Evolutionary conservation across 1,284 basidiomycete genomes (phyloP).

Genomic region (Trichosporon faecale): DNA sequence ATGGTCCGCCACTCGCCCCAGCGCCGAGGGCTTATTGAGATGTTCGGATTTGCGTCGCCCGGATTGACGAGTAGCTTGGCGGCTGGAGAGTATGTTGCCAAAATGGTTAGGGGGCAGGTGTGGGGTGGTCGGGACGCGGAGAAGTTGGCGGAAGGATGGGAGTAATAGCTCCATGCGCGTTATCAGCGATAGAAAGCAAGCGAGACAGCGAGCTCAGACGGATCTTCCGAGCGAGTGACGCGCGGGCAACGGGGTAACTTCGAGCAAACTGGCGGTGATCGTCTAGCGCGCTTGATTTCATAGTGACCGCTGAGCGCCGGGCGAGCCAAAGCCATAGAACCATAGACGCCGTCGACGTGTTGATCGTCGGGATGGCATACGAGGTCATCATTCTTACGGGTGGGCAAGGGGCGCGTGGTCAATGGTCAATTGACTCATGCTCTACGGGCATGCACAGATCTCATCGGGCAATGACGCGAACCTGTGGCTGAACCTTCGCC

Average conservation of each 20-base stretch:
- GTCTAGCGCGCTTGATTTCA: no score
- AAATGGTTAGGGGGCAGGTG: conserved; percentile 50
- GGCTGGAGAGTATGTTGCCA: conserved; percentile 54
- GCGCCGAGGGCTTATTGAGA: conserved; percentile 49
- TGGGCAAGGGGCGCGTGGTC: background rate
- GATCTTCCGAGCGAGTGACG: no score
- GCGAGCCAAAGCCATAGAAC: background rate
- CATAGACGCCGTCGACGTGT: background rate
- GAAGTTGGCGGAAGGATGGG: conserved; percentile 23
- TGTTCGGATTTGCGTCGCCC: conserved; percentile 58
- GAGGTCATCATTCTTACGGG: background rate
- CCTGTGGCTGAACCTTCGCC: no score
- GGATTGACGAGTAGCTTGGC: conserved; percentile 57
- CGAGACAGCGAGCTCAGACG: no score
- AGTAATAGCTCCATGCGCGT: background rate
- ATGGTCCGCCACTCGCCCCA: conserved; percentile 47
- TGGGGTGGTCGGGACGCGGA: conserved; percentile 30
- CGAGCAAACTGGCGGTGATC: no score
- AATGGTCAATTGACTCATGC: background rate
- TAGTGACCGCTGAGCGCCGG: no score
- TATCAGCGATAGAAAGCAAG: background rate
- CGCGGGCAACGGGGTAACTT: no score
- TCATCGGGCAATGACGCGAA: background rate
- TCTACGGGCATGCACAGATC: background rate
- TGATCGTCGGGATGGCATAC: background rate